Percentiles rank a stretch among this genome's conserved stretches.
phyloP scores from a whole-genome alignment of 768 basidiomycete species.

The Thelephora ganbajun region DNA sequence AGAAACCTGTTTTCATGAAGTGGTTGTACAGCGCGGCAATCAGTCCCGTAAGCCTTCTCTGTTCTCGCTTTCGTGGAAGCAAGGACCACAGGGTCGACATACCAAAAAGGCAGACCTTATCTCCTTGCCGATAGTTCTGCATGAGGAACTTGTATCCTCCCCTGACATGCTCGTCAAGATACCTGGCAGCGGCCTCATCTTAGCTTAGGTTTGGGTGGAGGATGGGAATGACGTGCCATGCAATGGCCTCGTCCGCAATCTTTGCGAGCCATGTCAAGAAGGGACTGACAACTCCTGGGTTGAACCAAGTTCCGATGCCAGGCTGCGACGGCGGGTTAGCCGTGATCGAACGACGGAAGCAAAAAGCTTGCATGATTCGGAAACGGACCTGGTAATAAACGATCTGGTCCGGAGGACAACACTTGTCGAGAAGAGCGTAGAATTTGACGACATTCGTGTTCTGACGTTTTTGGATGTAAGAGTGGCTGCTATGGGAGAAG shows the following conservation, averaged over 20 bases:
- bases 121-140: constrained; percentile 62
- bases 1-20: constrained; percentile 54
- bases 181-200: constrained; percentile 27
- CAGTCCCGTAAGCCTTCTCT: neutral
- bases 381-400: constrained; percentile 55
- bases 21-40: neutral
- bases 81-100: constrained; percentile 3
- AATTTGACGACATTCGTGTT: constrained; percentile 65
- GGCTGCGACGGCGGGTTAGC: constrained; percentile 16
- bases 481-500: neutral
- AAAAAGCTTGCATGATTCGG: too few species aligned
- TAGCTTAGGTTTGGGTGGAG: neutral
- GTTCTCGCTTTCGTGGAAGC: constrained; percentile 4
- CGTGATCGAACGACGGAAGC: neutral
- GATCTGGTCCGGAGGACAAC: constrained; percentile 30
- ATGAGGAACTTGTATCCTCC: constrained; percentile 69
- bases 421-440: constrained; percentile 53
- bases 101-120: constrained; percentile 68
- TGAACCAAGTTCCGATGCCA: constrained; percentile 35
- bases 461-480: constrained; percentile 12
- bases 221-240: constrained; percentile 34
- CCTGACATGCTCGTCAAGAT: constrained; percentile 56
- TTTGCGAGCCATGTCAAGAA: constrained; percentile 44
- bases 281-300: constrained; percentile 56
- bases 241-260: constrained; percentile 52